Percentiles rank a stretch among this genome's conserved stretches.
These are phyloP conservation scores for Clitocybe nebularis DNA, from an alignment of 1,284 basidiomycete species.

Conservation along the genomic window DNA sequence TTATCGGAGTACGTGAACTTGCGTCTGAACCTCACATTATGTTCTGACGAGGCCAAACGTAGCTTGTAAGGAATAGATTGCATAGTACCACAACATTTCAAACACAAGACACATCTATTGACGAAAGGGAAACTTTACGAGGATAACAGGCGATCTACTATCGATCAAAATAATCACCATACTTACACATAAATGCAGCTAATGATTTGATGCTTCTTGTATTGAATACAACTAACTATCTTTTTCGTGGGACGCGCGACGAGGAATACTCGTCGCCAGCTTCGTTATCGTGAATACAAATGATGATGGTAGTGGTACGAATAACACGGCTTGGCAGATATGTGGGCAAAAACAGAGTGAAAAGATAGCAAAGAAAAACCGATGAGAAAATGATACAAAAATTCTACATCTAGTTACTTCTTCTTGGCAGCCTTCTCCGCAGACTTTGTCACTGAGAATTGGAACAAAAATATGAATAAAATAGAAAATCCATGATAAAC, in stretches of 20 bases:
- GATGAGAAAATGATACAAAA: constrained; percentile 45
- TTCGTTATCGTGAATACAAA: constrained; percentile 56
- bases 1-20: constrained; percentile 15
- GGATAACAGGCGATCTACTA: too few relatives aligned
- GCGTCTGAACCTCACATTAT: not conserved
- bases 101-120: constrained; percentile 12
- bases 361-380: constrained; percentile 44
- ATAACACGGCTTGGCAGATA: constrained; percentile 36
- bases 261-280: constrained; percentile 21
- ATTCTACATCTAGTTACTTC: constrained; percentile 88
- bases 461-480: constrained; percentile 14
- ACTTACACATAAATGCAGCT: too few relatives aligned
- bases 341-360: constrained; percentile 32
- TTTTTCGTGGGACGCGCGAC: constrained; percentile 19
- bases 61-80: constrained; percentile 18
- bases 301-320: constrained; percentile 28
- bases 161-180: too few relatives aligned
- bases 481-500: constrained; percentile 1
- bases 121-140: too few relatives aligned
- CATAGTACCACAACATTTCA: constrained; percentile 17
- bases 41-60: not conserved
- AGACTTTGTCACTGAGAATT: constrained; percentile 79
- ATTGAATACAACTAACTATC: not conserved
- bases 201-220: not conserved
- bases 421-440: constrained; percentile 96